phyloP scores from a whole-genome alignment of 2,329 filamentous ascomycete genomes.

The Periconia sp. region DNA sequence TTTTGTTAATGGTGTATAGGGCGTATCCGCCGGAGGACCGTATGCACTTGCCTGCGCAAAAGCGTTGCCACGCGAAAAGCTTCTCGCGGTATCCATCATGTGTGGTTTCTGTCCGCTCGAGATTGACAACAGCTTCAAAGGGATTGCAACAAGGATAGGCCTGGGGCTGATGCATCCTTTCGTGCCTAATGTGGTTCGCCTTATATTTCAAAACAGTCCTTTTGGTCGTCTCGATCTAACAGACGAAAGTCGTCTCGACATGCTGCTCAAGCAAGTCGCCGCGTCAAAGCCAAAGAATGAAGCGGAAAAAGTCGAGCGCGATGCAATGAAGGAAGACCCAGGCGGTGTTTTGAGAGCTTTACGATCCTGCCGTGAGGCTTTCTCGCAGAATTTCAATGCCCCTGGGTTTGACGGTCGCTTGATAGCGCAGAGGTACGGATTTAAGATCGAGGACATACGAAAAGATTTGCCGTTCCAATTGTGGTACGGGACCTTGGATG shows the following conservation, averaged over 20 bases:
- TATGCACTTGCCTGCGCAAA: conserved; percentile 33
- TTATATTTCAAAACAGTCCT: conserved; percentile 15
- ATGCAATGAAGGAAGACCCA: conserved; percentile 22
- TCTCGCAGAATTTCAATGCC: conserved; percentile 33
- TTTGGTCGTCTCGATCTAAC: conserved; percentile 33
- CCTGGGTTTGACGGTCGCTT: conserved; percentile 33
- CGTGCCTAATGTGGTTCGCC: conserved; percentile 24
- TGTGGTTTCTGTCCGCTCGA: conserved; percentile 39
- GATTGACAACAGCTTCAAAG: conserved; percentile 21
- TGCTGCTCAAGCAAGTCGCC: conserved; percentile 13
- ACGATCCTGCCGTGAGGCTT: conserved; percentile 18
- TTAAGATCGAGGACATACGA: conserved; percentile 39
- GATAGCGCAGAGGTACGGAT: conserved; percentile 33
- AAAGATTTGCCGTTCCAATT: conserved; percentile 39
- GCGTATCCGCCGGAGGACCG: conserved; percentile 36
- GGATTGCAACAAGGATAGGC: background rate
- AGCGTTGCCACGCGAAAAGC: conserved; percentile 17
- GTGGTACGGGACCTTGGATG: conserved; percentile 42
- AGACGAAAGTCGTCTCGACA: conserved; percentile 33
- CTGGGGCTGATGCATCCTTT: background rate
- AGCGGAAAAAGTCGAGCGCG: background rate
- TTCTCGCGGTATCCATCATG: conserved; percentile 28
- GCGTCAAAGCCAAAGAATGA: background rate
- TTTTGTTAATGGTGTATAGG: conserved; percentile 13
- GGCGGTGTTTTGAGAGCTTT: conserved; percentile 17